Conservation (phyloP, 169 alveolate species). For the Eimeria acervulina region DNA sequence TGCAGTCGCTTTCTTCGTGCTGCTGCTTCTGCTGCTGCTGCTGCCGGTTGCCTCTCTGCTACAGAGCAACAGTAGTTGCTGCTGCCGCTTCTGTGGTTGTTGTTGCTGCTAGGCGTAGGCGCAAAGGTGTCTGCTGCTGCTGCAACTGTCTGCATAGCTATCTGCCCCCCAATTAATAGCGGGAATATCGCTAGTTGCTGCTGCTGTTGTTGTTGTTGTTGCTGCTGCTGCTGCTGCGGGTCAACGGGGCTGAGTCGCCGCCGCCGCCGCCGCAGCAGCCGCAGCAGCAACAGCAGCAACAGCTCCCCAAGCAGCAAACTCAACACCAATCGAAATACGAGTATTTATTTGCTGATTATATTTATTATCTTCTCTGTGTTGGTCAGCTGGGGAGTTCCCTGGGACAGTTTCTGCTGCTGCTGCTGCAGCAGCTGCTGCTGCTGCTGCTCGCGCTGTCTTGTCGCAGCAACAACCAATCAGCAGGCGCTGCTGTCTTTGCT, state of each 20-base stretch:
- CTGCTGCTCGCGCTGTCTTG: not conserved
- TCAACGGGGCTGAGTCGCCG: constrained; percentile 1
- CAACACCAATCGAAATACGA: too few species aligned
- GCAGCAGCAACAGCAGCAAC: not conserved
- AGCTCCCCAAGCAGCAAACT: not conserved
- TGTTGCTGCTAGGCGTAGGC: too few species aligned
- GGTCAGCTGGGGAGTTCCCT: not conserved
- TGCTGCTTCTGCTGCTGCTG: constrained; percentile 2
- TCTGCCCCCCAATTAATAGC: not conserved
- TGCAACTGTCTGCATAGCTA: not conserved
- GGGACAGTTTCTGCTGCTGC: not conserved
- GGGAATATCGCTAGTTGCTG: not conserved
- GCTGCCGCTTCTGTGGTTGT: too few species aligned
- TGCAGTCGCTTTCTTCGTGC: not conserved
- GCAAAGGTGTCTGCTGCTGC: not conserved
- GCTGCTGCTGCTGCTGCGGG: not conserved
- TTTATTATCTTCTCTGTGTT: not conserved
- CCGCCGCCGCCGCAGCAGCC: constrained; percentile 31
- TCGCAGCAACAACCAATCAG: not conserved
- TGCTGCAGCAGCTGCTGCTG: not conserved
- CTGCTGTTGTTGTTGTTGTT: not conserved
- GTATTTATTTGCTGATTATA: too few species aligned
- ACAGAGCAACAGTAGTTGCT: too few species aligned
- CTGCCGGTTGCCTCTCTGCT: not conserved
- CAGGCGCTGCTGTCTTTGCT: not conserved